These are phyloP conservation scores for Favolaschia claudopus DNA, from an alignment of 768 basidiomycete genomes.

Conservation along the genomic window DNA sequence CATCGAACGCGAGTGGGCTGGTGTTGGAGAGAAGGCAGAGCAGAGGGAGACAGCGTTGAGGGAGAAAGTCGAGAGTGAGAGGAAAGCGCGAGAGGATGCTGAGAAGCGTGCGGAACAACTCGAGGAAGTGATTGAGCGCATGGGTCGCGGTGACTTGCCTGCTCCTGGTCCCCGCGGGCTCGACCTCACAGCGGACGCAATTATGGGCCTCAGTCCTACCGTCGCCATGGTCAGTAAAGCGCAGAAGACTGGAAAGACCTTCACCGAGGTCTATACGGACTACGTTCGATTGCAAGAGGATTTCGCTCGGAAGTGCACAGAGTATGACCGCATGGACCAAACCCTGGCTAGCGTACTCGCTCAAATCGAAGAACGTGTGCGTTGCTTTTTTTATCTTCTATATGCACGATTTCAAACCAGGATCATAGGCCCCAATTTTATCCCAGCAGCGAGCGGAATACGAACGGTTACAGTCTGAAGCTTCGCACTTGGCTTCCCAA, in stretches of 20 bases:
- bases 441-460: conserved; percentile 92
- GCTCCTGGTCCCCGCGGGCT: conserved; percentile 56
- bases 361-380: conserved; percentile 90
- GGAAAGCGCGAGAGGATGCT: conserved; percentile 68
- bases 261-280: conserved; percentile 94
- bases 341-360: conserved; percentile 81
- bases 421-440: conserved; percentile 81
- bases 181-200: conserved; percentile 58
- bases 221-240: conserved; percentile 85
- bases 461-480: conserved; percentile 81
- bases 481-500: conserved; percentile 80
- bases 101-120: conserved; percentile 78
- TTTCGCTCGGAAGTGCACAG: conserved; percentile 75
- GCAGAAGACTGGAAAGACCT: conserved; percentile 86
- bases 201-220: conserved; percentile 84
- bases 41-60: conserved; percentile 69
- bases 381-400: conserved; percentile 33
- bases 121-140: conserved; percentile 72
- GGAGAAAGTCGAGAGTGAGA: conserved; percentile 79
- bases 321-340: conserved; percentile 86
- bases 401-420: conserved; percentile 8
- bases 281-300: conserved; percentile 89
- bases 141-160: conserved; percentile 78
- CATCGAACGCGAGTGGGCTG: conserved; percentile 85
- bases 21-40: conserved; percentile 73